Evolutionary conservation across 805 yeast genomes (phyloP), one percentile per base, ranked within the genome.

Genomic region (Metschnikowia lachancei): DNA sequence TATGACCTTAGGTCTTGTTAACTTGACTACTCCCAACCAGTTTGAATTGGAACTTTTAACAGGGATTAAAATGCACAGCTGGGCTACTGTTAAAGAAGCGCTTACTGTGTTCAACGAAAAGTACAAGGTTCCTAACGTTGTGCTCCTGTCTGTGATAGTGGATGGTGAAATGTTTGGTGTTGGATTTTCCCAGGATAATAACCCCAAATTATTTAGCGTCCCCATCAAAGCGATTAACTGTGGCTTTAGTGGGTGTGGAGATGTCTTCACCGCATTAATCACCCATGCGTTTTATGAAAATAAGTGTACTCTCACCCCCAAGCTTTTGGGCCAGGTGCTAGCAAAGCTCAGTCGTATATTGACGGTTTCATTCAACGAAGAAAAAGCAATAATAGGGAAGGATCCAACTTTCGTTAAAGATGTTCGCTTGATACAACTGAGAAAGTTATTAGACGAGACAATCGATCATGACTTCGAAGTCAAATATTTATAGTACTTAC

Each of bases 21-120:
- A 72, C 35, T 55, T 84, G 31, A 79, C 87, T 13, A 91, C 97
- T 0, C 98, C 98, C 2, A 91, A 91, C 63, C 95, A 87, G 62
- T 92, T 85, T 63, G 98, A 91, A 62, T 75, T 85, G 14, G 97
- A 90, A 64, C 62, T 88, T 24, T 64, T 92, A 36, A 76, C 81
- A 11, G 83, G 71, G 1, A 59, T 66, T 1, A 65, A 66, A 42
- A 76, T 84, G 10, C 58, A 57, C 2, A 65, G 66, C 45, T 59
- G 76, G 52, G 57, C 41, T 2, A 52, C 72, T 5, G 61, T 83
- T 24, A 57, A 59, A 30, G 18, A 22, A 18, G 73, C 82, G 2
- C 58, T 83, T 3, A 28, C 34, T 0, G 50, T 35, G 13, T 83
- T 85, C 56, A 69, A 72, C 50, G 44, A 59, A 4, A 42, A 57